Base-by-base conservation (phyloP, 495 filamentous ascomycete genomes). In the Daldinia bambusicola region DNA sequence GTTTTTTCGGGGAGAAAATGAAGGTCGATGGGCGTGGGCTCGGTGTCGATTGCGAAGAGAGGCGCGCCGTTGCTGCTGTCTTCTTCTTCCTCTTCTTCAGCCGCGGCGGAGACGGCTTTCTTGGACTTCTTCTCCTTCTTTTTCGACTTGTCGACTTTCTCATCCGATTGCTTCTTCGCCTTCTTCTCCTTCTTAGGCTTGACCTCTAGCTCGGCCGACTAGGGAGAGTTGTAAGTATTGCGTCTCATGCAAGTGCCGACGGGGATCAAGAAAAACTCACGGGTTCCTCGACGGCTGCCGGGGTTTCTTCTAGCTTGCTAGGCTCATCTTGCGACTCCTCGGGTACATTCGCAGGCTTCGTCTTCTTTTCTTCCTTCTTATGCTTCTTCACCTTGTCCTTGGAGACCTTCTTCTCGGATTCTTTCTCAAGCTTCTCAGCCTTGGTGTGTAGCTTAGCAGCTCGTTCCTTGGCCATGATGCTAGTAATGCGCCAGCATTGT, bases 341-440 rank as follows among this genome's bases (percentile, higher is more conserved):
- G 1, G 16, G 20, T 18, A 18, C 14, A 2, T 43, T 57, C 22
- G 52, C 58, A 14, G 18, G 26, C 12, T 43, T 55, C 22, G 36
- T n/a, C 36, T 68, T 65, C 38, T 63, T 70, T 8, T 73, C 55
- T 57, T 71, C 55, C 61, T 71, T 73, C 61, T 70, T 70, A 14
- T 72, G 61, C 63, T 72, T 74, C 71, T 65, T 75, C 61, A 63
- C 51, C 56, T 71, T 77, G 55, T 76, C 75, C 59, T 67, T 63
- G 13, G 63, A 63, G 1, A 53, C 60, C 36, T 66, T 67, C 51
- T 67, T 69, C 55, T 75, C 61, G 31, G 50, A 14, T 31, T 66
- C 64, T 43, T 67, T 69, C 55, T 75, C 61, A 31, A 50, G 18
- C 60, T 74, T 75, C 37, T 62, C 68, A 36, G 32, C 48, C 57